Percentiles rank a stretch among this genome's conserved stretches.
Conservation (phyloP, 192 early-diverging fungal genomes). For the Backusella tarrabulga region DNA sequence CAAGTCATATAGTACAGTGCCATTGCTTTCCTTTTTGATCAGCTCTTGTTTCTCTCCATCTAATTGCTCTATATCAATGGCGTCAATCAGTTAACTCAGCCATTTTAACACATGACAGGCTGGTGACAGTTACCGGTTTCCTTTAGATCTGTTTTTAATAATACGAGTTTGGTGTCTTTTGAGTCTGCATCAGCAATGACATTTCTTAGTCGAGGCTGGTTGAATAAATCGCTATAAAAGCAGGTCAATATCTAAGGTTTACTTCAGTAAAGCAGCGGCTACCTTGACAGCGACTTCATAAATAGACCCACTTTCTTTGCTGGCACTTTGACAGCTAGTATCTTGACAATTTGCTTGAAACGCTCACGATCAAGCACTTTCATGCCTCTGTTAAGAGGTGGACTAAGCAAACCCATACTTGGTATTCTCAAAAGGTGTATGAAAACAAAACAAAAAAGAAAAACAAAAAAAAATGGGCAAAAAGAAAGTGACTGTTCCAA, state of each 20-base stretch:
- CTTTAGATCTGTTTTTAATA: slow-evolving; percentile 46
- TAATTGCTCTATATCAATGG: background rate
- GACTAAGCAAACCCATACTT: background rate
- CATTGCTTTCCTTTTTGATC: background rate
- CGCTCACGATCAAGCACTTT: slow-evolving; percentile 3
- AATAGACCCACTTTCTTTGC: slow-evolving; percentile 9
- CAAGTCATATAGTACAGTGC: background rate
- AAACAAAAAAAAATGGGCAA: background rate
- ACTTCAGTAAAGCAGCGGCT: background rate
- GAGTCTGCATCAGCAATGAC: slow-evolving; percentile 35
- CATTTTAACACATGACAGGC: background rate
- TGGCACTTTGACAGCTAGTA: slow-evolving; percentile 6
- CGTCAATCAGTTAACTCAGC: slow-evolving; percentile 46
- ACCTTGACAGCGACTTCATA: slow-evolving; percentile 7
- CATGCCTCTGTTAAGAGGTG: slow-evolving; percentile 14
- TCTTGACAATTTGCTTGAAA: background rate
- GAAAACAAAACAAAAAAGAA: background rate
- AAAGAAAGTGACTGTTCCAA: background rate
- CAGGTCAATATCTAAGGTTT: background rate
- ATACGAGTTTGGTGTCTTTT: slow-evolving; percentile 46
- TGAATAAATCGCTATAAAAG: slow-evolving; percentile 7
- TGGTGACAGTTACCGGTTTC: background rate
- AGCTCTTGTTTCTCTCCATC: background rate
- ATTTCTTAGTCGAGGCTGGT: slow-evolving; percentile 16
- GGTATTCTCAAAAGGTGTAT: background rate